Percentiles rank a stretch among this genome's conserved stretches.
These are phyloP conservation scores for Tulasnella sp. DNA, from an alignment of 768 basidiomycete genomes.

Conservation along the genomic window DNA sequence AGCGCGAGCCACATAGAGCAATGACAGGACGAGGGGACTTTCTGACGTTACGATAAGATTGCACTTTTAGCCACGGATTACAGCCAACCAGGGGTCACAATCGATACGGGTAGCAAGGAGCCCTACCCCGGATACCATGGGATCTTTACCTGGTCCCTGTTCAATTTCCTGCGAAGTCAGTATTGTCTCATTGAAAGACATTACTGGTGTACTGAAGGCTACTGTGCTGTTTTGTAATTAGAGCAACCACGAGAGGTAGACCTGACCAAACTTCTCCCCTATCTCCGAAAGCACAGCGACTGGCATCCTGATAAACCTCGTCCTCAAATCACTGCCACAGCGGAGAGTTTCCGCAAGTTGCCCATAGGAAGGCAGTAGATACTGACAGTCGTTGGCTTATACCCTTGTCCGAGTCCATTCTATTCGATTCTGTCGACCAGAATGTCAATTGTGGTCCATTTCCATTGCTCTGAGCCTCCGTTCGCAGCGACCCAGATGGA, in stretches of 20 bases:
- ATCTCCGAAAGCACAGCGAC: neutral
- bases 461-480: too few species aligned
- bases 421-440: too few species aligned
- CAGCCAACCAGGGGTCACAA: neutral
- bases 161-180: neutral
- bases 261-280: neutral
- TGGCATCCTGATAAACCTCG: neutral
- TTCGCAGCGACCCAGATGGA: too few species aligned
- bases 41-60: neutral
- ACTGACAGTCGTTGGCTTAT: neutral
- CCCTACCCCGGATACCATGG: neutral
- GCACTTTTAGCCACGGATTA: neutral
- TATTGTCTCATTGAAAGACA: neutral
- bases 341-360: neutral
- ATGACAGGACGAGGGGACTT: neutral
- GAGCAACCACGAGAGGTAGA: neutral
- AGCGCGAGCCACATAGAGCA: too few species aligned
- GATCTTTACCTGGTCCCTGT: neutral
- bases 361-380: neutral
- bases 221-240: neutral
- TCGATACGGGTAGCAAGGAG: neutral
- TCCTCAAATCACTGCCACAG: neutral
- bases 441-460: too few species aligned
- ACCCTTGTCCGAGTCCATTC: neutral
- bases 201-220: neutral